A percentile compares a stretch with the other conserved stretches of the same genome.
Conservation (phyloP, 139 green algal genomes). For the Tetraselmis chui region DNA sequence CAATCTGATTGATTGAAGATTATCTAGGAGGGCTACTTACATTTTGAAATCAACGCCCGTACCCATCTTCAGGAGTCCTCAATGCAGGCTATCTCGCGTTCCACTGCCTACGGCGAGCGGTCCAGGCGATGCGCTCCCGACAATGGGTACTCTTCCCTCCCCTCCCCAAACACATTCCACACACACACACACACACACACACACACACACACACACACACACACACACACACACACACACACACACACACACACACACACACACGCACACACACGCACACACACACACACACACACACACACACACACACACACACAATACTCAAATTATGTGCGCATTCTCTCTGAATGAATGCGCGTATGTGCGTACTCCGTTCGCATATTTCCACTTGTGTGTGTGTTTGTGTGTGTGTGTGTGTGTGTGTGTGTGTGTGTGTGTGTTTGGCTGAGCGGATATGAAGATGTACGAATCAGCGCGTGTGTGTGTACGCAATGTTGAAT, state of each 20-base stretch:
- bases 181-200: background rate
- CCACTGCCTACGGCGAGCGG: constrained; percentile 9
- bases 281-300: background rate
- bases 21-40: too few species aligned
- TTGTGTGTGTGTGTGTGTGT: too few species aligned
- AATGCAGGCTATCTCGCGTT: constrained; percentile 44
- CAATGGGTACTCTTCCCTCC: background rate
- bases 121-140: background rate
- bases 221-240: background rate
- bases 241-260: background rate
- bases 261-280: background rate
- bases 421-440: too few species aligned
- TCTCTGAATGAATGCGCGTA: too few species aligned
- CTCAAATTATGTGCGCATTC: too few species aligned
- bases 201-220: background rate
- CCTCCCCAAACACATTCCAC: background rate
- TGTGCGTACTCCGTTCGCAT: too few species aligned
- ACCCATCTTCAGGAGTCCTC: constrained; percentile 39
- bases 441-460: too few species aligned
- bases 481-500: too few species aligned
- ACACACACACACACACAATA: background rate
- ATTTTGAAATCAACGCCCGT: too few species aligned
- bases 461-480: too few species aligned
- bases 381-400: too few species aligned
- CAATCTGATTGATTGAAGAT: too few species aligned